phyloP scores from a whole-genome alignment of 228 moss, liverwort and hornwort genomes.

The Sphagnum magellanicum region DNA sequence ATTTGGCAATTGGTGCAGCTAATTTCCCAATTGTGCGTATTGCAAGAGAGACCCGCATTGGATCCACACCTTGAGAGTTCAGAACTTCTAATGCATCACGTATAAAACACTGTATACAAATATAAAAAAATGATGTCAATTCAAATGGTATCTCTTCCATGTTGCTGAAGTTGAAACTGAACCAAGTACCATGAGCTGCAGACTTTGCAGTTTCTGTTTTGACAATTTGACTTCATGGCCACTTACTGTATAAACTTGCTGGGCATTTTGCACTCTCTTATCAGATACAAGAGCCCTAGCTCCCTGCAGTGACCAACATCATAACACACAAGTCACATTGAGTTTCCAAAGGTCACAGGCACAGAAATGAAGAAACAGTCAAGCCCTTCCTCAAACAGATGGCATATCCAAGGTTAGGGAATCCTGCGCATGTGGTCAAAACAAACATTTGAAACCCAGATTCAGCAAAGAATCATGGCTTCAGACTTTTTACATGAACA shows the following conservation, averaged over 20 bases:
- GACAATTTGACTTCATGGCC: background rate
- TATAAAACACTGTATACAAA: conserved; percentile 51
- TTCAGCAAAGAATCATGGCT: background rate
- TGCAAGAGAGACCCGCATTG: conserved; percentile 63
- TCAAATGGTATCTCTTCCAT: too few species aligned
- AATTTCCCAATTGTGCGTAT: conserved; percentile 83
- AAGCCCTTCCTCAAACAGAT: too few species aligned
- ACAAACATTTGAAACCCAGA: too few species aligned
- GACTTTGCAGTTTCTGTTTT: too few species aligned
- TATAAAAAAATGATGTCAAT: background rate
- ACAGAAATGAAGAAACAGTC: too few species aligned
- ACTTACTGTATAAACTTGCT: conserved; percentile 57
- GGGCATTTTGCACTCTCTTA: conserved; percentile 52
- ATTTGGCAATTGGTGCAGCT: conserved; percentile 74
- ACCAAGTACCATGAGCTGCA: too few species aligned
- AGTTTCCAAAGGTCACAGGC: too few species aligned
- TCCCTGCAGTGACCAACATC: conserved; percentile 36
- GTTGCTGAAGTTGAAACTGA: too few species aligned
- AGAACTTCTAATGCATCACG: conserved; percentile 60
- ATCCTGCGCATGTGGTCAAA: too few species aligned
- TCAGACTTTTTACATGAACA: conserved; percentile 29
- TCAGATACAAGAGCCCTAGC: conserved; percentile 57
- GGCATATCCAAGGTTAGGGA: too few species aligned
- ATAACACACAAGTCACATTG: background rate
- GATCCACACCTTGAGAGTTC: conserved; percentile 53